Evolutionary conservation across 129 eudicot species (phyloP), one percentile per base, ranked within the genome.

Genomic region (Helichrysum umbraculigerum): DNA sequence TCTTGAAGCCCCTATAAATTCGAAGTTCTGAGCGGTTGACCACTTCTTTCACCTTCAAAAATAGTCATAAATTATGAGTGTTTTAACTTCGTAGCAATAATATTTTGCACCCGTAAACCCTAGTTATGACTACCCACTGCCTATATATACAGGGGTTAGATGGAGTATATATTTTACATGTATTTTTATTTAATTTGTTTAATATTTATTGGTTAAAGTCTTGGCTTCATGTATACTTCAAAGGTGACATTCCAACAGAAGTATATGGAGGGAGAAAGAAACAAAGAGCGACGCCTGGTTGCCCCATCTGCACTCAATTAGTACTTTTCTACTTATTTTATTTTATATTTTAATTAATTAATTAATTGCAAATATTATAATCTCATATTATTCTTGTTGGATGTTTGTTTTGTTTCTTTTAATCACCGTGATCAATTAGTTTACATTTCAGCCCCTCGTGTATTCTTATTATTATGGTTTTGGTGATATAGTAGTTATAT

Each of bases 261-360:
- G 69, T 74, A 33, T 66, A 73, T 39, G 60, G 56, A 42, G 61
- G 25, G 75, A 58, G 68, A 67, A 58, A 62, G 56, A 72, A 39
- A 25, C 28, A 25, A 25, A 44, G 37, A 71, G 71, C 59, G 34
- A 28, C 42, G 68, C 35, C 44, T 79, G 81, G 78, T 86, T 86
- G 87, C 87, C 90, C 90, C 87, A 84, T 87, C 87, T 82, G 69
- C 83, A 84, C 91, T 84, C 88, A 81, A 75, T 25, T 25, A 25
- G 0, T 65, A 47, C 63, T 75, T 63, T 75, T 32, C 22, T 76
- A 67, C 57, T 47, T 11, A 11, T 11, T 42, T 42, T 44, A 10
- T 12, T 11, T 10, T 44, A 25, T 78, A 69, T 72, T 72, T 71
- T 65, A 16, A 61, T 54, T 65, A 25, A 25, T 25, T 70, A 47